These are phyloP conservation scores for Picea abies DNA, from an alignment of 83 land plant species.

Conservation along the genomic window DNA sequence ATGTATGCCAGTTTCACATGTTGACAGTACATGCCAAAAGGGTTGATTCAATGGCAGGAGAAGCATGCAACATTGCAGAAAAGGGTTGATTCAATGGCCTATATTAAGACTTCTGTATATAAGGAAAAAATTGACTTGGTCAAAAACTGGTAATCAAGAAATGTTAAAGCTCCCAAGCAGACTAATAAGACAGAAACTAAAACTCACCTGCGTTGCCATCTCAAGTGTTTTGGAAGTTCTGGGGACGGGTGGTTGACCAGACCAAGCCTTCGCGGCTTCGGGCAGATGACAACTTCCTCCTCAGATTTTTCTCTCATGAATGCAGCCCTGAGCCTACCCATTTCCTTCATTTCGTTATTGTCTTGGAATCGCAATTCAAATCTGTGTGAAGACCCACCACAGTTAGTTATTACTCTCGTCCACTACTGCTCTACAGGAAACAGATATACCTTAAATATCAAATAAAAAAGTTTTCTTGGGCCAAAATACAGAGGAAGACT, in stretches of 20 bases:
- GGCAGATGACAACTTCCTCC: constrained; percentile 38
- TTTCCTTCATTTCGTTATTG: constrained; percentile 12
- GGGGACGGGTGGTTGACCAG: constrained; percentile 12
- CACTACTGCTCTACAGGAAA: background rate
- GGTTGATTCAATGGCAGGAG: background rate
- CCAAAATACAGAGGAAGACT: background rate
- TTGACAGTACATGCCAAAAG: background rate
- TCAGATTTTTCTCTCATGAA: background rate
- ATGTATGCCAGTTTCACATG: no score
- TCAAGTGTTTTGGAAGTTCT: constrained; percentile 28
- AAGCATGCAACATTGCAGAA: background rate
- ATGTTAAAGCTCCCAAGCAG: no score
- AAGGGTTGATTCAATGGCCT: background rate
- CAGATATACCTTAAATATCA: background rate
- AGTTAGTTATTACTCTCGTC: background rate
- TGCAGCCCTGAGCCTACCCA: constrained; percentile 17
- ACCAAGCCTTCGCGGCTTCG: constrained; percentile 57
- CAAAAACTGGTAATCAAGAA: background rate
- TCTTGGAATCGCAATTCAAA: background rate
- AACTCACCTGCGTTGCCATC: constrained; percentile 48
- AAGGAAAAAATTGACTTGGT: background rate
- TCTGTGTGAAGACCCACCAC: background rate
- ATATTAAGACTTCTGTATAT: background rate
- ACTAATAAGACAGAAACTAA: no score
- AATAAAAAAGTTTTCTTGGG: no score